Percentiles rank a stretch among this genome's conserved stretches.
Conservation (phyloP, 306 rosid genomes). For the Prunus davidiana region DNA sequence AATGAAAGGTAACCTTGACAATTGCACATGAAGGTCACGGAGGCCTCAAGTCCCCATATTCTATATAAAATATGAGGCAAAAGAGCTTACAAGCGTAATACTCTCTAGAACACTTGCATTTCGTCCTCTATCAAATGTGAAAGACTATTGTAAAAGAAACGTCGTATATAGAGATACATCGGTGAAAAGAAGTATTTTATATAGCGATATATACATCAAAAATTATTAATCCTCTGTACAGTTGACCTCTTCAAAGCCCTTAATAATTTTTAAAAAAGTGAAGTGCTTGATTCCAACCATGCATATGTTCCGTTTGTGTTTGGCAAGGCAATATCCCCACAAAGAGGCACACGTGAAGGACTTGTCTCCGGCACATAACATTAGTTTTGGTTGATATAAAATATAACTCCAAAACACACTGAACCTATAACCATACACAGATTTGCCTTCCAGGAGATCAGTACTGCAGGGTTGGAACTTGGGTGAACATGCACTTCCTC, state of each 20-base stretch:
- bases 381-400: constrained; percentile 13
- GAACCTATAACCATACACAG: no score
- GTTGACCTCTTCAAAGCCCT: neutral
- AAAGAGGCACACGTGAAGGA: constrained; percentile 40
- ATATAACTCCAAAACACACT: no score
- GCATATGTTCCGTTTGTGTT: constrained; percentile 36
- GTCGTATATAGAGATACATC: no score
- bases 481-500: constrained; percentile 3
- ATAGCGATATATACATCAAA: no score
- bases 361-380: constrained; percentile 28
- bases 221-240: neutral
- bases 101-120: no score
- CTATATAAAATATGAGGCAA: neutral
- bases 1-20: neutral
- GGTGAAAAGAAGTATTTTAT: no score
- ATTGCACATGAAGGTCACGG: neutral
- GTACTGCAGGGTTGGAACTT: no score
- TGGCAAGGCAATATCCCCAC: constrained; percentile 34
- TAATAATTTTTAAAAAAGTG: neutral
- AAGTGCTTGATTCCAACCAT: constrained; percentile 49
- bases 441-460: no score
- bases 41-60: neutral
- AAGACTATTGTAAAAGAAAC: no score
- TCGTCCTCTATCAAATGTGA: no score
- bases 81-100: no score